phyloP scores from a whole-genome alignment of 2,329 filamentous ascomycete genomes.

The Fusarium sp. region DNA sequence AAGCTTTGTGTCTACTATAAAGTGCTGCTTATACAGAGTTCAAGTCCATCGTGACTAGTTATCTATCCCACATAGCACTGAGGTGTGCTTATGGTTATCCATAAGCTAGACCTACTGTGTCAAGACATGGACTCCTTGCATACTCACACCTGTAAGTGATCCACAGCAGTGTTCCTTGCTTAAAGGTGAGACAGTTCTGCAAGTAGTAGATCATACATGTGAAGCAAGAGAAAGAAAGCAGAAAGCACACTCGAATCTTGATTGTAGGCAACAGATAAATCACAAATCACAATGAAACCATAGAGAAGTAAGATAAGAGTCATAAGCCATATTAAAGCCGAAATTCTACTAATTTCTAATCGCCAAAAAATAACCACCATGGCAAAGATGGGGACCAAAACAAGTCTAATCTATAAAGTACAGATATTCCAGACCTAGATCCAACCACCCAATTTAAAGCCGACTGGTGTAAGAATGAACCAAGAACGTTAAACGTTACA shows the following conservation, averaged over 20 bases:
- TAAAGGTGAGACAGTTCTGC: background rate
- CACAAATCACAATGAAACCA: background rate
- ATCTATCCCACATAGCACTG: too few species aligned
- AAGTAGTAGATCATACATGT: too few species aligned
- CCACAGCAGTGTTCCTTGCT: background rate
- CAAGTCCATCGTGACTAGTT: too few species aligned
- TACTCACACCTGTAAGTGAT: background rate
- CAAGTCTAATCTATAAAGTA: slow-evolving; percentile 25
- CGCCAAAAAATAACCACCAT: slow-evolving; percentile 40
- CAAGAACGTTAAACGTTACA: slow-evolving; percentile 43
- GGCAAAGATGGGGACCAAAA: slow-evolving; percentile 18
- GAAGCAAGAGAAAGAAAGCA: background rate
- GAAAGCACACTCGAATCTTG: background rate
- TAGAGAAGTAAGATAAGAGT: slow-evolving; percentile 5
- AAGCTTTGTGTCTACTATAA: too few species aligned
- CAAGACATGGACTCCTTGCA: background rate
- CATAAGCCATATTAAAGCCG: slow-evolving; percentile 43
- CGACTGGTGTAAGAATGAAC: slow-evolving; percentile 42
- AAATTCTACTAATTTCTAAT: slow-evolving; percentile 42
- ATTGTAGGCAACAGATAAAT: background rate
- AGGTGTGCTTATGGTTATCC: background rate
- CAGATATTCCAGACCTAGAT: slow-evolving; percentile 28
- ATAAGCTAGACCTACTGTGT: background rate
- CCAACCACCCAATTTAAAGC: slow-evolving; percentile 10
- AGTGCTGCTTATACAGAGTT: too few species aligned